Evolutionary conservation across 2,329 filamentous ascomycete species (phyloP), one percentile per base, ranked within the genome.

Genomic region (Epichloe typhina): DNA sequence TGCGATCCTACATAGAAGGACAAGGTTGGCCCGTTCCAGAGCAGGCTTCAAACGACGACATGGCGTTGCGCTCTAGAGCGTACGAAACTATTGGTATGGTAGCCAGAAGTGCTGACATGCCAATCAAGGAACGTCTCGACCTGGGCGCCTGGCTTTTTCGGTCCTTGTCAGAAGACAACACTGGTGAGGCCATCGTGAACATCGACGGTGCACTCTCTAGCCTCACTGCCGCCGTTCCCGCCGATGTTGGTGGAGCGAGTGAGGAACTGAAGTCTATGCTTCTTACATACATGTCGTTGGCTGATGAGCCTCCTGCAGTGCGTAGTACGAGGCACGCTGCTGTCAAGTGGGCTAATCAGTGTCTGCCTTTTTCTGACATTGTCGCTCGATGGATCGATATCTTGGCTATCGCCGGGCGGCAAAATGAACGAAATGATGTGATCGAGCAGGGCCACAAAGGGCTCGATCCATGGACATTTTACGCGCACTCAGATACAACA

Each of bases 21-120:
- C 87, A 94, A 65, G 89, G 89, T 5, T 96, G 90, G 90, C 90
- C 90, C 2, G 70, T 70, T 19, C 77, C 83, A 1, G 69, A 79
- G 49, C 76, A 80, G 56, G 64, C 74, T 12, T 75, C 77, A 2
- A 65, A 73, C 11, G 80, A 84, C 46, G 79, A 83, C 50, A 70
- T 83, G 50, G 75, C 78, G 3, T 72, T 95, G 42, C 81, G 91
- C 40, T 83, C 83, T 5, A 83, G 86, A 61, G 89, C 86, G 1
- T 97, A 96, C 64, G 91, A 97, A 64, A 89, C 87, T 0, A 88
- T 97, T 39, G 93, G 91, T 0, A 77, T 93, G 13, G 68, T 97
- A 23, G 82, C 86, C 50, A 80, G 82, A 56, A 79, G 78, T 4
- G 78, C 83, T 4, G 68, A 75, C 3, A 76, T 80, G 57, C 69